Base-by-base conservation (phyloP, 352 stramenopile species). In the Phytophthora meadii region DNA sequence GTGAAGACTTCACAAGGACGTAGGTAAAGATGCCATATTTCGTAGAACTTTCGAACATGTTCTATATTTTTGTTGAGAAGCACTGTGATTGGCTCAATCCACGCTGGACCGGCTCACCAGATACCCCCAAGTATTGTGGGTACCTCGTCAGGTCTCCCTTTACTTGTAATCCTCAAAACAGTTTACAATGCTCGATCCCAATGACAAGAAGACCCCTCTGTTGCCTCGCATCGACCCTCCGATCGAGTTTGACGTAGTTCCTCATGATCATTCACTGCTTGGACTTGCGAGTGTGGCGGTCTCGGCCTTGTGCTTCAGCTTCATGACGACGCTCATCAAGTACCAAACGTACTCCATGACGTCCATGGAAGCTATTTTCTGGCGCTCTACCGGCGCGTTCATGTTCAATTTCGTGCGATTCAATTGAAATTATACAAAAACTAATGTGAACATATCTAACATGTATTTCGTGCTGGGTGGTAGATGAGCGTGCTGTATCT, bases 331-430 rank as follows among this genome's bases (percentile, higher is more conserved):
- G 37, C 37, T 22, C 15, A 42, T 42, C 37, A 42, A 42, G 37
- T 42, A 42, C 37, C 37, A 42, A 19, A 42, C 37, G 3, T 42
- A 42, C 37, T 22, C 14, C 55, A 51, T 89, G 74, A 76, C 80
- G 22, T 82, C 82, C 4, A 87, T 88, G 76, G 80, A 89, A 42
- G 76, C 72, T 39, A 72, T 91, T 30, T 87, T 91, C 56, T 91
- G 80, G 82, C 78, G 80, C 28, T 87, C 77, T 6, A 37, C 64
- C 5, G 66, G 74, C 19, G 69, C 79, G 4, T 74, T 82, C 37
- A 3, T 69, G 10, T 70, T 81, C 50, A 90, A 88, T 55, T 79
- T 72, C 34, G 80, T 87, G 45, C 15, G 36, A 8, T 41, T 41
- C 36, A 11, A 41, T 41, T 11, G 10, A 7, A 34, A 9, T 34